phyloP scores from a whole-genome alignment of 768 basidiomycete species.

The Trametes coccinea region DNA sequence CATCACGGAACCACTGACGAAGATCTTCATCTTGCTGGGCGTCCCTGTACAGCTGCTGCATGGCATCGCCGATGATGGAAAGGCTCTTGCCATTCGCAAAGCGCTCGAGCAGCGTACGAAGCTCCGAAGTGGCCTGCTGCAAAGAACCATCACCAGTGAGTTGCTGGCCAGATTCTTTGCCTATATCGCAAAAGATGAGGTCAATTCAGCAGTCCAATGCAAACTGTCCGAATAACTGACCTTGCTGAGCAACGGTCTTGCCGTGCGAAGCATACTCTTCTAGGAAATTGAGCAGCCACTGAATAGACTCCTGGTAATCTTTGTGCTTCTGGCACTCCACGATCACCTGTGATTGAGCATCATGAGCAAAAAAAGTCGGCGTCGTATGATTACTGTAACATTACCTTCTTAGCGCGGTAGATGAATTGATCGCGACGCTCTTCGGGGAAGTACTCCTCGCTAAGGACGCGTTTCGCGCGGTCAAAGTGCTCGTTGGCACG shows the following conservation, averaged over 20 bases:
- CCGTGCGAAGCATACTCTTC: slow-evolving; percentile 57
- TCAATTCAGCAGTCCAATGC: too few species aligned
- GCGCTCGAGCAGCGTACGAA: slow-evolving; percentile 84
- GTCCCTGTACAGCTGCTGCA: slow-evolving; percentile 72
- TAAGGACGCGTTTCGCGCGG: slow-evolving; percentile 64
- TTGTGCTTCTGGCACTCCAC: slow-evolving; percentile 91
- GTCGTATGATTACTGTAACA: too few species aligned
- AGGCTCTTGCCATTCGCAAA: slow-evolving; percentile 80
- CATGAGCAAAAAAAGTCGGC: too few species aligned
- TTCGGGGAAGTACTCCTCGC: slow-evolving; percentile 85
- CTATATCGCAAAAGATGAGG: too few species aligned
- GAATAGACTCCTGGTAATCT: slow-evolving; percentile 81
- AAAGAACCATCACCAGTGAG: slow-evolving; percentile 53
- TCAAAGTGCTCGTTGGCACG: slow-evolving; percentile 53
- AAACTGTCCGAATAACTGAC: too few species aligned
- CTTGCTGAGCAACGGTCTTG: slow-evolving; percentile 28
- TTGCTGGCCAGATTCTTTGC: slow-evolving; percentile 22
- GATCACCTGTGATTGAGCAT: too few species aligned
- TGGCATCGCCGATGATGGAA: slow-evolving; percentile 66
- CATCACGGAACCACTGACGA: slow-evolving; percentile 65
- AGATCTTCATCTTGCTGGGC: slow-evolving; percentile 74
- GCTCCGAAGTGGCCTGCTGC: slow-evolving; percentile 55
- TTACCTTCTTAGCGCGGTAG: slow-evolving; percentile 88
- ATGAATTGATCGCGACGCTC: slow-evolving; percentile 93
- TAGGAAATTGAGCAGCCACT: slow-evolving; percentile 67